Evolutionary conservation across 176 grass and related monocot genomes (phyloP).

Genomic region (Stipa capillata): DNA sequence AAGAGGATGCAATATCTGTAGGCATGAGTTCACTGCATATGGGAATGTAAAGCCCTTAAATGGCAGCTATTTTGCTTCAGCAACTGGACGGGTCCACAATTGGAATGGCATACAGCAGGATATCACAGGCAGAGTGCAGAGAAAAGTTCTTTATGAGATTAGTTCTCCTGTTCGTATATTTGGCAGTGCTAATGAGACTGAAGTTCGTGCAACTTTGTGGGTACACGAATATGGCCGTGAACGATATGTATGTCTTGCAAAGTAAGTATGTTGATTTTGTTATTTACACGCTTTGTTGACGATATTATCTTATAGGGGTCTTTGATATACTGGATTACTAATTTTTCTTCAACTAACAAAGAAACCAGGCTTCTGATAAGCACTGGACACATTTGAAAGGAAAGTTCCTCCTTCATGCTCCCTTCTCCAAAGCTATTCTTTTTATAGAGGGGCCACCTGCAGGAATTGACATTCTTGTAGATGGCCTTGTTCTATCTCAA

Average conservation of each 20-base stretch:
- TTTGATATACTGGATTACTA: background rate
- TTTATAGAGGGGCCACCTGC: constrained; percentile 88
- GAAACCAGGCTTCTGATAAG: constrained; percentile 70
- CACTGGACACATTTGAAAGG: constrained; percentile 85
- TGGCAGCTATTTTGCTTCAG: constrained; percentile 75
- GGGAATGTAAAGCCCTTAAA: constrained; percentile 56
- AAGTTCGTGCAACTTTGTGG: constrained; percentile 72
- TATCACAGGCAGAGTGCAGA: constrained; percentile 62
- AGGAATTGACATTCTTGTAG: constrained; percentile 84
- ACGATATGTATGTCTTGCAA: constrained; percentile 68
- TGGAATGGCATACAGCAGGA: constrained; percentile 97
- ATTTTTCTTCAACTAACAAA: constrained; percentile 27
- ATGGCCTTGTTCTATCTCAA: constrained; percentile 59
- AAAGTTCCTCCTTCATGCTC: constrained; percentile 73
- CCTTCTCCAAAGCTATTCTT: constrained; percentile 65
- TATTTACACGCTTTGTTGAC: background rate
- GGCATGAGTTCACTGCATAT: constrained; percentile 54
- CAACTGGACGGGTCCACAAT: constrained; percentile 57
- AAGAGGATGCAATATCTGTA: constrained; percentile 88
- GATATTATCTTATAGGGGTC: background rate
- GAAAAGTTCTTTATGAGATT: constrained; percentile 69
- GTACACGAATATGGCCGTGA: constrained; percentile 84
- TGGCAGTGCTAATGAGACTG: constrained; percentile 54
- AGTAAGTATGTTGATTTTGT: constrained; percentile 46
- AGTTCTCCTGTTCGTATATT: constrained; percentile 64